Base-by-base conservation (phyloP, 2,329 filamentous ascomycete genomes). In the Penicillium brasilianum region DNA sequence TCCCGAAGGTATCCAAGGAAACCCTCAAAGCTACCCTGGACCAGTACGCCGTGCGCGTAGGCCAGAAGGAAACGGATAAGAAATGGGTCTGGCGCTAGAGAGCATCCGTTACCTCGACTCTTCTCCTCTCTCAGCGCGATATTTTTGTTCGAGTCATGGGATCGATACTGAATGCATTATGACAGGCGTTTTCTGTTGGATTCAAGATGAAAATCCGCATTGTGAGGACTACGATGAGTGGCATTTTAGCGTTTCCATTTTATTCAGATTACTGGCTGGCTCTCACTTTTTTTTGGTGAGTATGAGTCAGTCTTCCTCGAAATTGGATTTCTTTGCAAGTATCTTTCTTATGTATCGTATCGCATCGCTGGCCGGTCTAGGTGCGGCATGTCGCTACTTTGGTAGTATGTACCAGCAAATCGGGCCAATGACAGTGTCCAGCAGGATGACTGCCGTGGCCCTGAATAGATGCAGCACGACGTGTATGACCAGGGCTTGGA, bases 1-100 rank as follows among this genome's bases (percentile, higher is more conserved):
- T 94, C 66, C 86, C 88, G 0, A 88, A 88, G 63, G 84, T 88
- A 49, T 86, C 88, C 1, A 91, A 89, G 69, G 85, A 87, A 20
- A 85, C 87, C 25, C 87, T 96, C 67, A 90, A 87, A 71, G 85
- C 87, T 56, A 93, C 90, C 0, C 78, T 95, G 20, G 87, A 87
- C 62, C 77, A 78, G 10, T 80, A 91, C 55, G 91, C 91, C 10
- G 83, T 84, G 46, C 83, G 89, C 43, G 82, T 87, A 57, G 88
- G 83, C 62, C 83, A 82, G 70, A 89, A 83, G 65, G 85, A 81
- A 76, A 85, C 77, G 66, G 88, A 88, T 65, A 90, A 90, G 80
- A 83, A 82, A 68, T 90, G 89, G 88, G 82, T 82, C 54, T 76
- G 84, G 63, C 82, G 78, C 55, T 77, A 68, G 73, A 55, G 18